A percentile compares a stretch with the other conserved stretches of the same genome.
phyloP scores from a whole-genome alignment of 2,329 filamentous ascomycete species.

The Fonsecaea pedrosoi region DNA sequence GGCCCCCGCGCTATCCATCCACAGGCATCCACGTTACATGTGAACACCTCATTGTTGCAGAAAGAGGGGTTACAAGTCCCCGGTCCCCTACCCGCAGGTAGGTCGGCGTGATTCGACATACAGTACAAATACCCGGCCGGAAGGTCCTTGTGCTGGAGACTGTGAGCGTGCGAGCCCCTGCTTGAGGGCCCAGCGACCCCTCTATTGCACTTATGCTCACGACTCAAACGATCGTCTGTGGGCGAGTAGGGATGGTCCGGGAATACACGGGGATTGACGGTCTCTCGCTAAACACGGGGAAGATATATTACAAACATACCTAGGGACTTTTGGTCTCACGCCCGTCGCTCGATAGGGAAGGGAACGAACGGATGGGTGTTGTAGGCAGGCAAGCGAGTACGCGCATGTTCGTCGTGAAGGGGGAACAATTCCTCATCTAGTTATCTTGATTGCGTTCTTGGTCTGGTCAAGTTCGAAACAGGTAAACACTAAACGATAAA shows the following conservation, averaged over 20 bases:
- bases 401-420: slow-evolving; percentile 4
- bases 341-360: slow-evolving; percentile 4
- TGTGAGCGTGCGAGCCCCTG: no score
- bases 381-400: no score
- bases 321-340: not conserved
- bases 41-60: slow-evolving; percentile 9
- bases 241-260: not conserved
- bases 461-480: not conserved
- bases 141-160: no score
- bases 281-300: not conserved
- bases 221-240: slow-evolving; percentile 1
- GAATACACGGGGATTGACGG: slow-evolving; percentile 15
- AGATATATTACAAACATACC: slow-evolving; percentile 16
- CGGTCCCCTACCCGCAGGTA: no score
- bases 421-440: not conserved
- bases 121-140: no score
- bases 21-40: slow-evolving; percentile 15
- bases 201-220: not conserved
- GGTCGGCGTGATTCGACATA: slow-evolving; percentile 7
- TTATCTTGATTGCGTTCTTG: not conserved
- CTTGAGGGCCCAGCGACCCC: not conserved
- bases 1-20: slow-evolving; percentile 10
- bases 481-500: no score
- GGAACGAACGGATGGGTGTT: not conserved
- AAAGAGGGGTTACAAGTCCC: slow-evolving; percentile 9